These are phyloP conservation scores for Pythium monospermum DNA, from an alignment of 352 stramenopile genomes.

Conservation along the genomic window DNA sequence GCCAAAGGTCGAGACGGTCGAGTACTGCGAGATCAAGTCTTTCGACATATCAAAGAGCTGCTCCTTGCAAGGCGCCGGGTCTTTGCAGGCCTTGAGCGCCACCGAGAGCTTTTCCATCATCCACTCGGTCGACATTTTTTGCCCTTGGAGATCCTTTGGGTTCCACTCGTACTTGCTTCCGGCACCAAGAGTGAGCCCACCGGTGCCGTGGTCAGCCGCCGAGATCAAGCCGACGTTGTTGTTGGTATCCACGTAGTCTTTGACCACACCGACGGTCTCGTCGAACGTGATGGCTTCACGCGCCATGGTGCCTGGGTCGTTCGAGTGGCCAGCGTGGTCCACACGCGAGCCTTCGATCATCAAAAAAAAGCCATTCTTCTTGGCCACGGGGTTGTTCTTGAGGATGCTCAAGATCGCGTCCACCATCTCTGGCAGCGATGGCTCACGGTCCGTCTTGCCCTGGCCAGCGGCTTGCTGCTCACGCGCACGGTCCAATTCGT, in stretches of 20 bases:
- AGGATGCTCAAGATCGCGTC: conserved; percentile 51
- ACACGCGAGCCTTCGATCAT: conserved; percentile 76
- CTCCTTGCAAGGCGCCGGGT: conserved; percentile 42
- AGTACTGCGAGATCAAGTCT: conserved; percentile 44
- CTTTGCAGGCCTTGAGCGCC: conserved; percentile 33
- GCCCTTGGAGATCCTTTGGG: conserved; percentile 36
- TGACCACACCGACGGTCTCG: conserved; percentile 56
- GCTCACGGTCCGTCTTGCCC: conserved; percentile 37
- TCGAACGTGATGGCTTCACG: conserved; percentile 68
- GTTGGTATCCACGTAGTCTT: conserved; percentile 42
- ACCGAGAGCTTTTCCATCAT: conserved; percentile 39
- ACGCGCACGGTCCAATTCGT: conserved; percentile 56
- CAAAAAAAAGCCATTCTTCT: conserved; percentile 72
- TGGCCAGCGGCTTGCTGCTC: conserved; percentile 26
- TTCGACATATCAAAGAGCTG: conserved; percentile 31
- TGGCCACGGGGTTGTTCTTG: conserved; percentile 63
- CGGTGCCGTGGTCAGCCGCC: conserved; percentile 59
- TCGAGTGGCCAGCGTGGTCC: conserved; percentile 60
- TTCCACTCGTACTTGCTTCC: conserved; percentile 46
- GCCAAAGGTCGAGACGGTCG: conserved; percentile 43
- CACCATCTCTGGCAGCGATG: conserved; percentile 58
- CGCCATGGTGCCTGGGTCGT: conserved; percentile 63
- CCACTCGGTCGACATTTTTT: conserved; percentile 58
- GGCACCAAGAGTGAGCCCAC: conserved; percentile 50
- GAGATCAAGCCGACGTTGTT: conserved; percentile 55